Percentiles rank a stretch among this genome's conserved stretches.
Evolutionary conservation across 129 eudicot species (phyloP).

Genomic region (Pseudognaphalium luteoalbum): DNA sequence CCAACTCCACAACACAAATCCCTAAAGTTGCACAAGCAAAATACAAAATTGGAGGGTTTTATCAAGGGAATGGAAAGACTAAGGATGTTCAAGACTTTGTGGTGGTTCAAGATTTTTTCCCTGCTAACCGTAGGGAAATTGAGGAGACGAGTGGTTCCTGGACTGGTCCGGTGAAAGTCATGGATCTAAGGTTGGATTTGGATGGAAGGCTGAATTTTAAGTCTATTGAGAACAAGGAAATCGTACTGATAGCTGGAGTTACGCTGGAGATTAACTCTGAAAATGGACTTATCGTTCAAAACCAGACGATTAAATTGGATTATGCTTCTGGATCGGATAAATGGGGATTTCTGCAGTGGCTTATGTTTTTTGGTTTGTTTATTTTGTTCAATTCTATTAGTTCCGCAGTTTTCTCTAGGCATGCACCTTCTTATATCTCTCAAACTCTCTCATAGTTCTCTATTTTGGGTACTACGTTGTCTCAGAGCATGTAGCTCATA

Average conservation of each 20-base stretch:
- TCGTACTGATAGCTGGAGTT: background rate
- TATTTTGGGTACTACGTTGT: no score
- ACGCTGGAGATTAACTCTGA: background rate
- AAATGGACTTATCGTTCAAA: background rate
- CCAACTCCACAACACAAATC: no score
- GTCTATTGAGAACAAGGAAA: background rate
- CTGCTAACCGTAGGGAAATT: background rate
- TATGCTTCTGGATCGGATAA: slow-evolving; percentile 12
- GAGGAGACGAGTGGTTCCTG: background rate
- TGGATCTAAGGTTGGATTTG: background rate
- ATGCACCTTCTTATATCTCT: no score
- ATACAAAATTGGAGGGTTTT: slow-evolving; percentile 6
- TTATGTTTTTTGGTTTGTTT: background rate
- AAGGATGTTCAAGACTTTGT: slow-evolving; percentile 9
- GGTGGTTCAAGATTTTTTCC: slow-evolving; percentile 10
- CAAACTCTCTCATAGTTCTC: no score
- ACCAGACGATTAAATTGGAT: background rate
- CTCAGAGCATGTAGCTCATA: no score
- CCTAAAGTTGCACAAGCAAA: background rate
- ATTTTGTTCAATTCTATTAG: background rate
- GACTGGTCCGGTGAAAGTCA: background rate
- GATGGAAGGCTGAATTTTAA: slow-evolving; percentile 15
- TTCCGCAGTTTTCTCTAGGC: no score
- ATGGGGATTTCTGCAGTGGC: slow-evolving; percentile 16
- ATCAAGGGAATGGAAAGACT: slow-evolving; percentile 20